Conservation (phyloP, 2,329 filamentous ascomycete genomes). For the Juglanconis oblonga region DNA sequence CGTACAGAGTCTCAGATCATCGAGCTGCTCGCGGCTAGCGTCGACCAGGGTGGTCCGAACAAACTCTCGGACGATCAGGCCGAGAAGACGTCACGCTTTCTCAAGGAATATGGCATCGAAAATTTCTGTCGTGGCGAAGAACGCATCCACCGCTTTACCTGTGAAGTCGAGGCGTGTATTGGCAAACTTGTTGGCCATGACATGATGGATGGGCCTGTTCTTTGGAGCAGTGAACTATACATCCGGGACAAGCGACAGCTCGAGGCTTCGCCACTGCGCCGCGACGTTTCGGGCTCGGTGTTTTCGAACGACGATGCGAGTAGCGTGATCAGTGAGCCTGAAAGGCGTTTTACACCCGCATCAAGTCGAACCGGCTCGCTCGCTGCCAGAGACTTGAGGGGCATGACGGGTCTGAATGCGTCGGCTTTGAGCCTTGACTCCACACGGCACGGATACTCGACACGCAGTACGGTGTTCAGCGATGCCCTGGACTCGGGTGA, state of each 20-base stretch:
- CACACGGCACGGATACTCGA: constrained; percentile 58
- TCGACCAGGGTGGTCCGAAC: constrained; percentile 85
- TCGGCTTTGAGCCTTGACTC: constrained; percentile 72
- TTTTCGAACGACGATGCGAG: constrained; percentile 50
- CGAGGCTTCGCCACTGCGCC: constrained; percentile 39
- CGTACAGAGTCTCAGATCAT: constrained; percentile 82
- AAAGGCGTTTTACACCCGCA: constrained; percentile 43
- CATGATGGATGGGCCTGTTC: constrained; percentile 77
- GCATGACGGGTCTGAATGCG: constrained; percentile 57
- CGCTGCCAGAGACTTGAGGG: constrained; percentile 53
- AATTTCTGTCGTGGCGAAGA: constrained; percentile 96
- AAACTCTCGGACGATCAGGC: constrained; percentile 96
- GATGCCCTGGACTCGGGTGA: constrained; percentile 70
- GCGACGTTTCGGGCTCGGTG: constrained; percentile 45
- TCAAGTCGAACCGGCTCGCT: constrained; percentile 47
- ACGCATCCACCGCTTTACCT: constrained; percentile 87
- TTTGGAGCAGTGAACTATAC: constrained; percentile 92
- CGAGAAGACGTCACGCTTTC: constrained; percentile 78
- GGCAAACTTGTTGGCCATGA: constrained; percentile 82
- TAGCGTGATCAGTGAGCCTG: constrained; percentile 54
- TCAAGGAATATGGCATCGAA: constrained; percentile 77
- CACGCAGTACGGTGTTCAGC: constrained; percentile 55
- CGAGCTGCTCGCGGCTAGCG: constrained; percentile 78
- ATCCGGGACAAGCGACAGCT: constrained; percentile 68
- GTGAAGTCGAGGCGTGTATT: constrained; percentile 84